Evolutionary conservation across 192 early-diverging fungal genomes (phyloP).

Genomic region (Entophlyctis luteolus): DNA sequence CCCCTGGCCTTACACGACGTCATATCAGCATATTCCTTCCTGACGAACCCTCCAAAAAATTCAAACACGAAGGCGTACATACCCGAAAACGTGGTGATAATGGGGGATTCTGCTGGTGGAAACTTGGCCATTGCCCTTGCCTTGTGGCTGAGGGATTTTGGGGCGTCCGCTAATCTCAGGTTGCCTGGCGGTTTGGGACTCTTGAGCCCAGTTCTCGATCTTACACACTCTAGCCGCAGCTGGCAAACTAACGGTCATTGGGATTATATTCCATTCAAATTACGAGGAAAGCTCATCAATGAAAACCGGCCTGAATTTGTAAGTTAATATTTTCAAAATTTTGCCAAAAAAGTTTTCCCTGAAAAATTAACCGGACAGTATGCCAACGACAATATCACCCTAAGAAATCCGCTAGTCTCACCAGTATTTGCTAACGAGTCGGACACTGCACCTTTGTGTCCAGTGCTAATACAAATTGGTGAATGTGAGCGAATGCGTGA

Average conservation of each 20-base stretch:
- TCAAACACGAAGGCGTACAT: conserved; percentile 42
- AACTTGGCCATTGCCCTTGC: conserved; percentile 44
- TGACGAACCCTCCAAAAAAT: conserved; percentile 8
- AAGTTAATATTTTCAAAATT: conserved; percentile 13
- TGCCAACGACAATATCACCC: conserved; percentile 23
- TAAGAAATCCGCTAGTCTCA: conserved; percentile 40
- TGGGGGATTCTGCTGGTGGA: conserved; percentile 53
- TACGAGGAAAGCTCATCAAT: conserved; percentile 28
- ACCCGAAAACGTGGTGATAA: conserved; percentile 40
- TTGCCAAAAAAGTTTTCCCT: background rate
- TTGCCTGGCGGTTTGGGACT: conserved; percentile 52
- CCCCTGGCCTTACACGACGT: conserved; percentile 67
- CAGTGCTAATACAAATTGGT: conserved; percentile 45
- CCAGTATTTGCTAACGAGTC: conserved; percentile 37
- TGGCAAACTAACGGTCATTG: conserved; percentile 30
- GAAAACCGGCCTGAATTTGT: conserved; percentile 22
- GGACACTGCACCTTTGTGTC: conserved; percentile 26
- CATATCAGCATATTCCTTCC: conserved; percentile 33
- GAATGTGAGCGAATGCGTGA: conserved; percentile 47
- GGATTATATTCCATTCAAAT: conserved; percentile 38
- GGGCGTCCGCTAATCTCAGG: background rate
- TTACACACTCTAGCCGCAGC: conserved; percentile 48
- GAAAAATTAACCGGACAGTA: conserved; percentile 7
- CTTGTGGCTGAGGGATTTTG: conserved; percentile 38
- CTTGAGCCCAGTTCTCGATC: conserved; percentile 63